Evolutionary conservation across 2,329 filamentous ascomycete genomes (phyloP).

Genomic region (Neurospora sp.): DNA sequence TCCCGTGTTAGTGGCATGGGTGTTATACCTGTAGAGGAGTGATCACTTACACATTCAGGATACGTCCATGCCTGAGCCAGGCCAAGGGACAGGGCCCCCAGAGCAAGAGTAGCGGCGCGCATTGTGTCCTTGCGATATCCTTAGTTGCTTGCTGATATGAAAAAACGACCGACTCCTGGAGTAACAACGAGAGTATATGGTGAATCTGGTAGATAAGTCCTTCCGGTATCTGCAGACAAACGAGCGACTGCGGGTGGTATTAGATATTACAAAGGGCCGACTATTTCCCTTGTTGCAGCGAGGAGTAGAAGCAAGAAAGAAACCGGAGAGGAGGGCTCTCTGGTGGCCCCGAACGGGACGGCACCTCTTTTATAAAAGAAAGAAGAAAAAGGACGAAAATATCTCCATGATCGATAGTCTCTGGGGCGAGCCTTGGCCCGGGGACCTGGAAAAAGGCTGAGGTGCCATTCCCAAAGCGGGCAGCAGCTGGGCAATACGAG

Average conservation of each 20-base stretch:
- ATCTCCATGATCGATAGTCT: not conserved
- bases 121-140: constrained; percentile 7
- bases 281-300: not conserved
- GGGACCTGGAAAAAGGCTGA: not conserved
- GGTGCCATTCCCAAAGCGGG: not conserved
- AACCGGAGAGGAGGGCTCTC: not conserved
- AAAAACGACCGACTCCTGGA: not conserved
- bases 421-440: not conserved
- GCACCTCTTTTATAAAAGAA: not conserved
- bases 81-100: constrained; percentile 15
- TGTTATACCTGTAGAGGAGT: not conserved
- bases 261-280: not conserved
- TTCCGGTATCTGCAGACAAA: not conserved
- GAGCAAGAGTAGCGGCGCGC: constrained; percentile 13
- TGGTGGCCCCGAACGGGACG: not conserved
- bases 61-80: constrained; percentile 13
- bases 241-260: not conserved
- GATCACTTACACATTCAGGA: constrained; percentile 15
- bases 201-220: not conserved
- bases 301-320: not conserved
- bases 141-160: not conserved
- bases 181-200: not conserved
- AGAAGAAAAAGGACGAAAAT: not conserved
- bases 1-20: not conserved
- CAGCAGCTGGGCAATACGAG: not conserved